A percentile compares a stretch with the other conserved stretches of the same genome.
Conservation (phyloP, 192 early-diverging fungal genomes). For the Backusella liffmaniae region DNA sequence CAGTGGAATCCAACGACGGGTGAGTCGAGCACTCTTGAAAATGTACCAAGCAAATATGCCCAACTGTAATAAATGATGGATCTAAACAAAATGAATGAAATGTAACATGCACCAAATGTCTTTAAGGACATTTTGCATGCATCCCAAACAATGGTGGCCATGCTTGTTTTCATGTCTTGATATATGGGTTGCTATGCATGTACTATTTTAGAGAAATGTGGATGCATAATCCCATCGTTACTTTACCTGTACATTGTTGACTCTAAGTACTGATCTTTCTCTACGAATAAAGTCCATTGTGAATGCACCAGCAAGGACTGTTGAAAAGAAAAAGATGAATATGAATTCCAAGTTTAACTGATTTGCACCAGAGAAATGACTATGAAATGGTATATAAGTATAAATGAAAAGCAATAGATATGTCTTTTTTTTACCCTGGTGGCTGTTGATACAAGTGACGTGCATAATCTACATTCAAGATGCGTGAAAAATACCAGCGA, state of each 20-base stretch:
- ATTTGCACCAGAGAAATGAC: slow-evolving; percentile 22
- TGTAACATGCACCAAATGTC: not conserved
- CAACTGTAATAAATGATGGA: slow-evolving; percentile 8
- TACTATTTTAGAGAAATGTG: too few relatives aligned
- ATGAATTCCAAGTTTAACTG: slow-evolving; percentile 32
- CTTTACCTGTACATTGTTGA: slow-evolving; percentile 13
- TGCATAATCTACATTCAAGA: slow-evolving; percentile 5
- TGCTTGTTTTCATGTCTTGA: not conserved
- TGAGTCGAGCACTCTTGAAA: slow-evolving; percentile 17
- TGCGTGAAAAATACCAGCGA: not conserved
- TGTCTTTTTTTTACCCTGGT: not conserved
- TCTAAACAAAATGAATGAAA: slow-evolving; percentile 7
- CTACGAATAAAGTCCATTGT: not conserved
- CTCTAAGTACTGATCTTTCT: not conserved
- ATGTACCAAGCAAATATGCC: slow-evolving; percentile 12
- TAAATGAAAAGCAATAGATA: not conserved
- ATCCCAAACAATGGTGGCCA: not conserved
- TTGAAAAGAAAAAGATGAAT: slow-evolving; percentile 18
- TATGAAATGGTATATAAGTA: not conserved
- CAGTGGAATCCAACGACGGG: slow-evolving; percentile 35
- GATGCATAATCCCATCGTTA: not conserved
- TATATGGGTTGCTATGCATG: not conserved
- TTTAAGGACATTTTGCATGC: not conserved
- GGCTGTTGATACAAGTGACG: slow-evolving; percentile 2
- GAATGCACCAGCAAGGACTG: slow-evolving; percentile 5